A percentile compares a stretch with the other conserved stretches of the same genome.
Evolutionary conservation across 2,329 filamentous ascomycete genomes (phyloP).

Genomic region (Botrytis cinerea): DNA sequence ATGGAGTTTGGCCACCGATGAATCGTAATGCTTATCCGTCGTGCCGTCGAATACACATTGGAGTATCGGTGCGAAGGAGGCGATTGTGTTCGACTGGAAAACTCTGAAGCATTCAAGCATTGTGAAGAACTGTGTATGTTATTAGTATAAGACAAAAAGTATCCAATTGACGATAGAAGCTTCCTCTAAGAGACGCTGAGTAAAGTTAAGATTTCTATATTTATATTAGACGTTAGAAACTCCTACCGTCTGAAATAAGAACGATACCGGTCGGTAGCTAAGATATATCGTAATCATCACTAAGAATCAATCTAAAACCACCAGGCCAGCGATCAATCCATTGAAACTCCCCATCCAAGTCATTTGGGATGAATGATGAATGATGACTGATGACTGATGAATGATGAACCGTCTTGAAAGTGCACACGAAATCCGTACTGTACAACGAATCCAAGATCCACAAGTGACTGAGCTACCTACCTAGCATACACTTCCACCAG

Average conservation of each 20-base stretch:
- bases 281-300: neutral
- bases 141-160: neutral
- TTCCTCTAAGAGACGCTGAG: neutral
- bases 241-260: conserved; percentile 1
- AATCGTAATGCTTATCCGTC: neutral
- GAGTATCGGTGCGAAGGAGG: neutral
- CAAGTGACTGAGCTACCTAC: neutral
- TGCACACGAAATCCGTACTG: neutral
- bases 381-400: neutral
- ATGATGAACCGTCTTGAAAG: neutral
- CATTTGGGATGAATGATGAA: neutral
- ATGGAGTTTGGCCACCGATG: neutral
- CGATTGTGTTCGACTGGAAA: neutral
- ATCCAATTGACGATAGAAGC: neutral
- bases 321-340: neutral
- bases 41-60: neutral
- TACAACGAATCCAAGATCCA: neutral
- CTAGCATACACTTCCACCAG: neutral
- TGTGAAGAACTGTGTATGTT: neutral
- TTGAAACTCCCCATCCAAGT: neutral
- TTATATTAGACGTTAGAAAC: neutral
- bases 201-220: neutral
- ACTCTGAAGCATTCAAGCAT: neutral
- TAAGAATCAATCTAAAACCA: neutral
- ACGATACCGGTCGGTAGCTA: neutral